Evolutionary conservation across 2,329 filamentous ascomycete species (phyloP).

Genomic region (Xylariaceae sp.): DNA sequence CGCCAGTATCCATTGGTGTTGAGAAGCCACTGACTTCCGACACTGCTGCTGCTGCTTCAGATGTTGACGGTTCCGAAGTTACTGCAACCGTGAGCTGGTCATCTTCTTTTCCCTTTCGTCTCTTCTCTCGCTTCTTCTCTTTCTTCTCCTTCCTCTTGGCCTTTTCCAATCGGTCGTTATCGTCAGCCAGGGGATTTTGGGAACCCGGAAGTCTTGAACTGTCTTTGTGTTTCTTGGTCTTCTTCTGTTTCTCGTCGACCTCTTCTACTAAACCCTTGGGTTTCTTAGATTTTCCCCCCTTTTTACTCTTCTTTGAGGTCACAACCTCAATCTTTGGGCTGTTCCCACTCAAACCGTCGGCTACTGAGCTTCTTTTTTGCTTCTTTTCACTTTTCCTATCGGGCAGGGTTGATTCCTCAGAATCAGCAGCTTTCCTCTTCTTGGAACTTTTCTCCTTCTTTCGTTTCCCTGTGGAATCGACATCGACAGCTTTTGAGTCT

Average conservation of each 20-base stretch:
- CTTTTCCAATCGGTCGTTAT: too few species aligned
- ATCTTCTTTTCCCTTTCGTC: conserved; percentile 37
- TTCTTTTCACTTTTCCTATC: conserved; percentile 34
- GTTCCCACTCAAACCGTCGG: conserved; percentile 15
- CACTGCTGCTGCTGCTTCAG: conserved; percentile 19
- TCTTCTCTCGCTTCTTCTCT: conserved; percentile 42
- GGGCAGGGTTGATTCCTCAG: conserved; percentile 33
- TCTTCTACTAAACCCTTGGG: conserved; percentile 26
- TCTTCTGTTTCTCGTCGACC: conserved; percentile 23
- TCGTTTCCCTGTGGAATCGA: conserved; percentile 31
- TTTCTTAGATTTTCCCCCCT: conserved; percentile 26
- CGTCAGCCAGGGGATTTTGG: too few species aligned
- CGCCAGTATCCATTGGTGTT: conserved; percentile 39
- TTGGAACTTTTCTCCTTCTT: conserved; percentile 40
- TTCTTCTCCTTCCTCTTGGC: conserved; percentile 45
- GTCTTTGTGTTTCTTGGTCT: conserved; percentile 29
- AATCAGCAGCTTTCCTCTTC: conserved; percentile 37
- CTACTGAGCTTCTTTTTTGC: conserved; percentile 34
- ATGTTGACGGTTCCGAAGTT: conserved; percentile 20
- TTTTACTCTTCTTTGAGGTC: conserved; percentile 27
- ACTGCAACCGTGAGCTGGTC: conserved; percentile 24
- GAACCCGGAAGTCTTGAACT: conserved; percentile 21
- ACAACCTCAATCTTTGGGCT: conserved; percentile 24
- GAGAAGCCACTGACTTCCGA: conserved; percentile 34
- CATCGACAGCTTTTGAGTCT: conserved; percentile 8